Percentiles rank a stretch among this genome's conserved stretches.
Conservation (phyloP, 1,284 basidiomycete species). For the Melampsora larici-populina region DNA sequence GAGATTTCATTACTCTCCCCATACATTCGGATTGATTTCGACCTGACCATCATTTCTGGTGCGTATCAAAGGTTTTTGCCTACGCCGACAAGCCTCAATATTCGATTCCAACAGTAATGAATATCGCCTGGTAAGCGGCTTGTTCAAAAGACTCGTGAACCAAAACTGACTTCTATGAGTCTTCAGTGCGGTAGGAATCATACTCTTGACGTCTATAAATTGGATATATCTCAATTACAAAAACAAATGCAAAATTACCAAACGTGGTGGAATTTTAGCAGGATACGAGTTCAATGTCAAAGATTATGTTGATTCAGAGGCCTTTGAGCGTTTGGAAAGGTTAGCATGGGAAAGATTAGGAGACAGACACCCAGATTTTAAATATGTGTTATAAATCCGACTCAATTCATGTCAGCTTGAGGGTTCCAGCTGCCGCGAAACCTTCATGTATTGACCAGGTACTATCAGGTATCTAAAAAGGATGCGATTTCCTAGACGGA, state of each 20-base stretch:
- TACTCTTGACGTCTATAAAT: constrained; percentile 7
- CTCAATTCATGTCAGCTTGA: too few species aligned
- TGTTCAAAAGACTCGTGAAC: background rate
- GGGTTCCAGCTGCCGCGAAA: too few species aligned
- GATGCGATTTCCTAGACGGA: too few species aligned
- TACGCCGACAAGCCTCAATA: constrained; percentile 9
- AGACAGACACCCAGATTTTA: constrained; percentile 17
- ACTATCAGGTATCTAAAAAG: too few species aligned
- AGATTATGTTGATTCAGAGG: background rate
- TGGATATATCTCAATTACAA: background rate
- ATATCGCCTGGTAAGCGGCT: constrained; percentile 4
- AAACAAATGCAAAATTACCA: background rate
- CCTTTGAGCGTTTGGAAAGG: background rate
- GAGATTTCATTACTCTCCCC: background rate
- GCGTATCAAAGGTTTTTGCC: constrained; percentile 6
- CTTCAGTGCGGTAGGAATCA: constrained; percentile 7
- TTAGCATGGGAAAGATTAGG: constrained; percentile 21
- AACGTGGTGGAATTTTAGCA: background rate
- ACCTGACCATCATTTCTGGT: background rate
- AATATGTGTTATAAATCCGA: background rate
- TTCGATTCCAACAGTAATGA: constrained; percentile 10
- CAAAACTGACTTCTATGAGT: background rate
- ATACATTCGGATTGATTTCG: background rate
- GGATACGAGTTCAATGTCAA: background rate
- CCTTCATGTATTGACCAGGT: too few species aligned